Base-by-base conservation (phyloP, 2,329 filamentous ascomycete species). In the Ophiocordyceps australis region DNA sequence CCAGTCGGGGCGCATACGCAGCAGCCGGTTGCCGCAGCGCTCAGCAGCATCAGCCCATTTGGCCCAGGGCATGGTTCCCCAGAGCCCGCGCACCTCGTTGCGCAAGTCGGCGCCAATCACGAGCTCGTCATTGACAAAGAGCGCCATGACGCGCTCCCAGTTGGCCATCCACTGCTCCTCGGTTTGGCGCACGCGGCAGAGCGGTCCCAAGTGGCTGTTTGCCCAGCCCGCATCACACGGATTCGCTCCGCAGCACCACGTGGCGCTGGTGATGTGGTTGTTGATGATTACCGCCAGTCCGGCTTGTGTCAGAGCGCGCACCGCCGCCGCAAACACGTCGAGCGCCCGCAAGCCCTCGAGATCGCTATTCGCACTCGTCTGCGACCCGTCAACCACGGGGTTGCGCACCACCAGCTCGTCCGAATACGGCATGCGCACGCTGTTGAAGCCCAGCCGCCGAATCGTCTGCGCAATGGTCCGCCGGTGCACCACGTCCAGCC, bases 171-270 rank as follows among this genome's bases (percentile, higher is more conserved):
- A 78, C 25, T 65, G 54, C 29, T 69, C 64, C 39, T 75, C 72
- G 1, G 65, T 68, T 52, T 76, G 72, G 17, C 48, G 51, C 28
- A 78, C 51, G 17, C 61, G 59, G 45, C 73, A 78, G 20, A 75
- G 37, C 10, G 58, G 50, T 4, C 62, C 62, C 16, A 75, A 55
- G 37, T 74, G 59, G 38, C 72, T 62, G 42, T 78, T 78, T 22
- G 63, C 55, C 73, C 72, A 78, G 28, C 59, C 61, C 13, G 67
- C 59, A 42, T 79, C 72, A 47, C 72, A 78, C 1, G 70, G 68
- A 40, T 77, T 64, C 14, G 62, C 65, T 26, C 71, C 72, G 42
- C 72, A 76, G 48, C 72, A 78, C 73, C 72, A 77, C 6, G 63
- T 64, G 8, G 72, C 67, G 24, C 60, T 61, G 2, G 73, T 78